phyloP scores from a whole-genome alignment of 73 alveolate genomes.

The Uronychia setigera region DNA sequence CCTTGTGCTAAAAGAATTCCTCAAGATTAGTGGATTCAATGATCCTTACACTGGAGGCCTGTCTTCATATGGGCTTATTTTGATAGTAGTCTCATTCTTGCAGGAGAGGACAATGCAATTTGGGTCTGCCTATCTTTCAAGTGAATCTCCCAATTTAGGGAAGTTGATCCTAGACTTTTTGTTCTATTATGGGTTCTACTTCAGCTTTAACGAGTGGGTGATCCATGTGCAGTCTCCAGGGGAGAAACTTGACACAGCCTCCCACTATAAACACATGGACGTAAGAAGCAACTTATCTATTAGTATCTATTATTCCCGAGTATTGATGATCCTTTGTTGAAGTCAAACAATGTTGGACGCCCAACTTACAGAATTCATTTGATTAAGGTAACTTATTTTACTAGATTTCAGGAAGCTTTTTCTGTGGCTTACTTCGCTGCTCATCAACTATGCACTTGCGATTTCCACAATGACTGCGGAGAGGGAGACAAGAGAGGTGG shows the following conservation, averaged over 20 bases:
- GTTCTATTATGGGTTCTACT: conserved; percentile 18
- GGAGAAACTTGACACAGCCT: not conserved
- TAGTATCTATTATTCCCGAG: not conserved
- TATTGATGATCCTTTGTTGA: conserved; percentile 81
- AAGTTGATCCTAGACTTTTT: conserved; percentile 30
- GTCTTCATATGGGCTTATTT: conserved; percentile 75
- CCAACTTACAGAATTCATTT: conserved; percentile 63
- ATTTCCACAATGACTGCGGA: conserved; percentile 21
- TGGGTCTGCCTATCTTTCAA: not conserved
- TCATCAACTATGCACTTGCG: conserved; percentile 45
- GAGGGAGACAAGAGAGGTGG: not conserved
- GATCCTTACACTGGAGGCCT: conserved; percentile 82
- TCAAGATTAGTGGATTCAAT: conserved; percentile 64
- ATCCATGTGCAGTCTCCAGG: conserved; percentile 4
- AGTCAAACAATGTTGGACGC: conserved; percentile 77
- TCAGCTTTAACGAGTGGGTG: conserved; percentile 17
- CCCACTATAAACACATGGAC: not conserved
- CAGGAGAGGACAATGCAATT: conserved; percentile 21
- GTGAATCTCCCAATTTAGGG: conserved; percentile 24
- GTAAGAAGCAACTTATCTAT: not conserved
- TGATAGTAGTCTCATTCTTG: conserved; percentile 80
- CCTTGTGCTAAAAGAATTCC: conserved; percentile 74
- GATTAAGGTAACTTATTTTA: conserved; percentile 50
- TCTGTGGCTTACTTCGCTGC: conserved; percentile 8
- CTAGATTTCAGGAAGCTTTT: conserved; percentile 37